A percentile compares a stretch with the other conserved stretches of the same genome.
Evolutionary conservation across 1,284 basidiomycete genomes (phyloP).

Genomic region (Leccinum pallidistipes): DNA sequence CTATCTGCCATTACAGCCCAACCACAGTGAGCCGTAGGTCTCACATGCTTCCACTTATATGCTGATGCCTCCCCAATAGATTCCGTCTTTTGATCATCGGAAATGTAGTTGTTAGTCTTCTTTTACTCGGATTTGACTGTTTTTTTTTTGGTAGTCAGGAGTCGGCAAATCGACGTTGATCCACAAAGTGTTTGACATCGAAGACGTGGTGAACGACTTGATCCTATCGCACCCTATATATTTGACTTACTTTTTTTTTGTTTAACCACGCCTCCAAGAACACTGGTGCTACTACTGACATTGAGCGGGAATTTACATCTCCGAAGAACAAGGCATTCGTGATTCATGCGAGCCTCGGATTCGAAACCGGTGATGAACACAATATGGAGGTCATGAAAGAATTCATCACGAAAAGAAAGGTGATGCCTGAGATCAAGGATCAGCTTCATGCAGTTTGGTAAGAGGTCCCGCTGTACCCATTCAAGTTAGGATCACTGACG

Average conservation of each 20-base stretch:
- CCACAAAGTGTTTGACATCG: constrained; percentile 14
- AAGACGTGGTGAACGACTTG: constrained; percentile 8
- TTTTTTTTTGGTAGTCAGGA: constrained; percentile 10
- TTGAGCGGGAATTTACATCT: constrained; percentile 13
- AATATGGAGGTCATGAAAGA: constrained; percentile 7
- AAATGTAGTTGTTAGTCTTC: constrained; percentile 2
- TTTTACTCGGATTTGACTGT: not conserved
- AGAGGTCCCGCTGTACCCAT: not conserved
- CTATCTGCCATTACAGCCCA: not conserved
- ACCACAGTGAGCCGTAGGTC: constrained; percentile 4
- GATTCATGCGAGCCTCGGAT: constrained; percentile 21
- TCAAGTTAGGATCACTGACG: not conserved
- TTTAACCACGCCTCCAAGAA: constrained; percentile 4
- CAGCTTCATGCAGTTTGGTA: constrained; percentile 20
- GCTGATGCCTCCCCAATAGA: not conserved
- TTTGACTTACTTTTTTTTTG: not conserved
- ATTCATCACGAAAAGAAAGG: constrained; percentile 9
- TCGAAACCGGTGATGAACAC: constrained; percentile 14
- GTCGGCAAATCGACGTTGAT: constrained; percentile 23
- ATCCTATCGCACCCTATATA: not conserved
- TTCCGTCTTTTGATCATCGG: constrained; percentile 21
- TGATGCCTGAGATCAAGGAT: constrained; percentile 5
- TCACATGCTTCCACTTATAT: not conserved
- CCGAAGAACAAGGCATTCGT: constrained; percentile 12
- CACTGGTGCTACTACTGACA: not conserved